Conservation (phyloP, 2,329 filamentous ascomycete genomes). For the Exophiala phaeomuriformis region DNA sequence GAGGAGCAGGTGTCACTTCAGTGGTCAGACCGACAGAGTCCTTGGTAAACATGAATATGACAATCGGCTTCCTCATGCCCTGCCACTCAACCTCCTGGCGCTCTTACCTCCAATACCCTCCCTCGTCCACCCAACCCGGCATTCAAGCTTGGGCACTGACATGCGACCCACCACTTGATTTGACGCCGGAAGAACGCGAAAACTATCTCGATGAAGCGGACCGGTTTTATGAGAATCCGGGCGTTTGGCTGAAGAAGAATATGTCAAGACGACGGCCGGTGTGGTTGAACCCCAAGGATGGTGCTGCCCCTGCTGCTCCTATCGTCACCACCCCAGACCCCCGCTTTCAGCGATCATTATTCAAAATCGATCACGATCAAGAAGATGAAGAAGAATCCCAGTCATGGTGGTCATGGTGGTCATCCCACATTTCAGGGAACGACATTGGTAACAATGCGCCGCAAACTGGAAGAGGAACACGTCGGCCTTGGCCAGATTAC, state of each 20-base stretch:
- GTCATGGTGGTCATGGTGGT: no score
- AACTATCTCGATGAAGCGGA: slow-evolving; percentile 84
- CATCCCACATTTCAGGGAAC: no score
- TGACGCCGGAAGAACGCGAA: slow-evolving; percentile 53
- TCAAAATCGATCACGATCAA: no score
- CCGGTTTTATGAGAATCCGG: slow-evolving; percentile 68
- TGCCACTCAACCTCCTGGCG: slow-evolving; percentile 97
- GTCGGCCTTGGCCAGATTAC: slow-evolving; percentile 41
- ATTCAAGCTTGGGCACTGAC: slow-evolving; percentile 77
- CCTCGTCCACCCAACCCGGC: slow-evolving; percentile 26
- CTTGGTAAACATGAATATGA: no score
- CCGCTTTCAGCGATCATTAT: neutral
- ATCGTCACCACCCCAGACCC: slow-evolving; percentile 30
- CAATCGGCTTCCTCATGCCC: slow-evolving; percentile 78
- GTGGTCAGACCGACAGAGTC: no score
- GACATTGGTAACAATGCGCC: no score
- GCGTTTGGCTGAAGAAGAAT: slow-evolving; percentile 50
- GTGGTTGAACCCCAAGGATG: slow-evolving; percentile 11
- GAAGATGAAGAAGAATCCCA: no score
- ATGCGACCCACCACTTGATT: slow-evolving; percentile 78
- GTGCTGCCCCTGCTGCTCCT: slow-evolving; percentile 6
- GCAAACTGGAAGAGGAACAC: neutral
- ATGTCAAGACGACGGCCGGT: slow-evolving; percentile 36
- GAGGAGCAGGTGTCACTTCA: no score
- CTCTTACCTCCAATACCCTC: slow-evolving; percentile 69